These are phyloP conservation scores for Exserohilum rostratum DNA, from an alignment of 2,329 filamentous ascomycete genomes.

Conservation along the genomic window DNA sequence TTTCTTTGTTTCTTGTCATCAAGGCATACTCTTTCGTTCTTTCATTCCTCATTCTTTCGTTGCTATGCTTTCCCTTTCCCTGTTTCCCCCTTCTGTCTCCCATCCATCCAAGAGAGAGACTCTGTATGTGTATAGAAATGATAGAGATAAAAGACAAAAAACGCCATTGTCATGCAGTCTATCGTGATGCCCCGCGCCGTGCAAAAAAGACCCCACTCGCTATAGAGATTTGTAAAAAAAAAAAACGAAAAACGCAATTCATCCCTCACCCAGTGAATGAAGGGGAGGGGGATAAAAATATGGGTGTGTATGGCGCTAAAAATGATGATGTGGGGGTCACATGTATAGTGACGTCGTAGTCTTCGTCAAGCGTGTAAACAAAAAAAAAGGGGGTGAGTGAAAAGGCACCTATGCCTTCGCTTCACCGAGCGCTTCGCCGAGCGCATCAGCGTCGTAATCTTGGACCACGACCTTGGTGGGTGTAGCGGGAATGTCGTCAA, in stretches of 20 bases:
- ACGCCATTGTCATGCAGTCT: conserved; percentile 3
- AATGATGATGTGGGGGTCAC: background rate
- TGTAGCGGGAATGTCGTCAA: conserved; percentile 41
- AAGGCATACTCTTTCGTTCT: no score
- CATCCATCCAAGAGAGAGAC: background rate
- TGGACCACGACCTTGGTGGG: conserved; percentile 43
- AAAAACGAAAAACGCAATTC: background rate
- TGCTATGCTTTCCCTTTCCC: background rate
- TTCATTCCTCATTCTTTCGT: no score
- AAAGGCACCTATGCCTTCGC: background rate
- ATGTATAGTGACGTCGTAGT: background rate
- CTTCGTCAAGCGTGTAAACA: background rate
- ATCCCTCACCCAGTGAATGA: no score
- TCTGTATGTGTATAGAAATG: background rate
- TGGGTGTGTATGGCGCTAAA: background rate
- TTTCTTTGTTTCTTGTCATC: background rate
- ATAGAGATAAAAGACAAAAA: background rate
- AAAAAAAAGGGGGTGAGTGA: background rate
- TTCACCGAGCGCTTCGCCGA: conserved; percentile 43
- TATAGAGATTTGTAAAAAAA: background rate
- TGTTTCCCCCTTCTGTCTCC: background rate
- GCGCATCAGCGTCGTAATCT: conserved; percentile 47
- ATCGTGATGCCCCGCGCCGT: background rate
- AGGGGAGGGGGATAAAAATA: no score
- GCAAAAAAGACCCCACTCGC: background rate